These are phyloP conservation scores for Ceratocystis eucalypticola DNA, from an alignment of 2,329 filamentous ascomycete genomes.

Conservation along the genomic window DNA sequence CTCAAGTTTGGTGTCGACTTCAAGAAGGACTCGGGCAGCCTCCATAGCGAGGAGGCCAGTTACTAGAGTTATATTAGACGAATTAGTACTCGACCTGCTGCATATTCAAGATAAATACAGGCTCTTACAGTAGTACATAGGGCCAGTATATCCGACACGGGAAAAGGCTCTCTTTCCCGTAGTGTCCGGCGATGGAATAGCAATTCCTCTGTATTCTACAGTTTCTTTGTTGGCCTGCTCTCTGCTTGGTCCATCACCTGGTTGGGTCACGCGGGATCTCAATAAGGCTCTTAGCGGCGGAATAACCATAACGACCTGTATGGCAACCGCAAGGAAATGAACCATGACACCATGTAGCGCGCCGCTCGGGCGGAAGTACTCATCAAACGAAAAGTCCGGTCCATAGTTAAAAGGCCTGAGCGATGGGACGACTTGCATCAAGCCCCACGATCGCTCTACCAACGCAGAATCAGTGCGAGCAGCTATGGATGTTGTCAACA, in stretches of 20 bases:
- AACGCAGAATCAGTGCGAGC: slow-evolving; percentile 38
- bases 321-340: slow-evolving; percentile 36
- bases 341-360: slow-evolving; percentile 36
- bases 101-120: slow-evolving; percentile 7
- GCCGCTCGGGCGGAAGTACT: slow-evolving; percentile 40
- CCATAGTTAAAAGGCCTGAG: slow-evolving; percentile 41
- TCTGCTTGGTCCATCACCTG: slow-evolving; percentile 40
- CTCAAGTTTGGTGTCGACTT: slow-evolving; percentile 45
- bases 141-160: slow-evolving; percentile 37
- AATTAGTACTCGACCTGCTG: background rate
- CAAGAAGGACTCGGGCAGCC: slow-evolving; percentile 50
- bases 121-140: slow-evolving; percentile 49
- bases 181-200: slow-evolving; percentile 24
- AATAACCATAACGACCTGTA: slow-evolving; percentile 32
- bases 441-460: slow-evolving; percentile 50
- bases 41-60: slow-evolving; percentile 52
- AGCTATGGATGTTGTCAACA: slow-evolving; percentile 40
- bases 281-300: slow-evolving; percentile 35
- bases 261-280: slow-evolving; percentile 35
- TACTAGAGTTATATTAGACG: slow-evolving; percentile 30
- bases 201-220: slow-evolving; percentile 51
- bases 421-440: slow-evolving; percentile 35
- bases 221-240: slow-evolving; percentile 45
- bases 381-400: slow-evolving; percentile 44
- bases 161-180: slow-evolving; percentile 39